Evolutionary conservation across 495 filamentous ascomycete species (phyloP).

Genomic region (Immersiella caudata): DNA sequence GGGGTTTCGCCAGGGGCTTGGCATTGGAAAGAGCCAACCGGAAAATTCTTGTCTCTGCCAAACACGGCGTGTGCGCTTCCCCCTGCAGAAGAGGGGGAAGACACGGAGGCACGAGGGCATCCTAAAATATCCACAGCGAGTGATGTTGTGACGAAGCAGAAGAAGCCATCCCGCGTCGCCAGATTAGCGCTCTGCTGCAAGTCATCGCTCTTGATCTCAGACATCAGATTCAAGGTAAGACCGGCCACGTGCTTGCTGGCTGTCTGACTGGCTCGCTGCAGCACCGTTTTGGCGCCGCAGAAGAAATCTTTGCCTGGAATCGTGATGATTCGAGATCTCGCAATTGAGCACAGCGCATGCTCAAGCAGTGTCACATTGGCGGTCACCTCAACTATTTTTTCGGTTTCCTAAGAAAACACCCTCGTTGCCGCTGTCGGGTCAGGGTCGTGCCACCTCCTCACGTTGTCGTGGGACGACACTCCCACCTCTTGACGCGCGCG

Average conservation of each 20-base stretch:
- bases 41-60: background rate
- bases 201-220: conserved; percentile 12
- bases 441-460: background rate
- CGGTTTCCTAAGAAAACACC: background rate
- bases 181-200: conserved; percentile 9
- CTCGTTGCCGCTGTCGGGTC: background rate
- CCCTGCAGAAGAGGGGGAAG: background rate
- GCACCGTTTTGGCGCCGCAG: background rate
- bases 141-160: background rate
- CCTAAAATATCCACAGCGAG: background rate
- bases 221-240: background rate
- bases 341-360: background rate
- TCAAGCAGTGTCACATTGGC: background rate
- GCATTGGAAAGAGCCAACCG: background rate
- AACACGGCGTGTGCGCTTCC: background rate
- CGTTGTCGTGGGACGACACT: background rate
- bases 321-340: background rate
- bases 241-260: background rate
- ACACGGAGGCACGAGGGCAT: background rate
- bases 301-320: background rate
- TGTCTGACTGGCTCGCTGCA: background rate
- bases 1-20: conserved; percentile 3
- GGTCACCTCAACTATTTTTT: background rate
- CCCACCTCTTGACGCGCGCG: background rate
- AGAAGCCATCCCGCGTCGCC: background rate